phyloP scores from a whole-genome alignment of 805 yeast genomes.

The Lachancea sp. region DNA sequence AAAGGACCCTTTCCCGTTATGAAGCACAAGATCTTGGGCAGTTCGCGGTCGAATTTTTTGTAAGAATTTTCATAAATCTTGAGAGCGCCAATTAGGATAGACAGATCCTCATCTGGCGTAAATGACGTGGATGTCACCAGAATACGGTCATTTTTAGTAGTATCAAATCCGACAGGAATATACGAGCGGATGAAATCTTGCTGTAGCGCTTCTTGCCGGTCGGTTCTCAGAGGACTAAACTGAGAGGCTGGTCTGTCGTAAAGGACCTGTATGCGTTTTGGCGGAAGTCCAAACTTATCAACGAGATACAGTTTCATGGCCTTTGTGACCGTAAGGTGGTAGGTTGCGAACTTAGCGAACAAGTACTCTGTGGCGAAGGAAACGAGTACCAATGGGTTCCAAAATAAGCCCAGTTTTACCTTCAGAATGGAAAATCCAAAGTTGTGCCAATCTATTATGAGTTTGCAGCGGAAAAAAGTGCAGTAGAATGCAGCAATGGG shows the following conservation, averaged over 20 bases:
- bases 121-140: constrained; percentile 85
- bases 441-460: constrained; percentile 95
- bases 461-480: constrained; percentile 46
- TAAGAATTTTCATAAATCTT: constrained; percentile 45
- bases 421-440: constrained; percentile 78
- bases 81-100: constrained; percentile 61
- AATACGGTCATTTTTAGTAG: constrained; percentile 45
- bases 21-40: constrained; percentile 55
- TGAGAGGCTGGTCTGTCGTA: constrained; percentile 79
- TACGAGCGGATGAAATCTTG: constrained; percentile 34
- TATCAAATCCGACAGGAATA: constrained; percentile 30
- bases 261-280: constrained; percentile 52
- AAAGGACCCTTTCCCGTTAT: constrained; percentile 97
- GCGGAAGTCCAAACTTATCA: constrained; percentile 46
- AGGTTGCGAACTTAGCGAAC: constrained; percentile 58
- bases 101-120: constrained; percentile 91
- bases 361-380: constrained; percentile 56
- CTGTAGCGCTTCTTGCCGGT: constrained; percentile 14
- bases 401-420: constrained; percentile 45
- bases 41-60: constrained; percentile 17
- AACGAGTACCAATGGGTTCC: constrained; percentile 56
- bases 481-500: constrained; percentile 54
- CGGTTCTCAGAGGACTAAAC: constrained; percentile 45
- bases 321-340: constrained; percentile 74
- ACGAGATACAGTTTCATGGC: constrained; percentile 60